phyloP scores from a whole-genome alignment of 1,284 basidiomycete genomes.

The Irpex lacteus region DNA sequence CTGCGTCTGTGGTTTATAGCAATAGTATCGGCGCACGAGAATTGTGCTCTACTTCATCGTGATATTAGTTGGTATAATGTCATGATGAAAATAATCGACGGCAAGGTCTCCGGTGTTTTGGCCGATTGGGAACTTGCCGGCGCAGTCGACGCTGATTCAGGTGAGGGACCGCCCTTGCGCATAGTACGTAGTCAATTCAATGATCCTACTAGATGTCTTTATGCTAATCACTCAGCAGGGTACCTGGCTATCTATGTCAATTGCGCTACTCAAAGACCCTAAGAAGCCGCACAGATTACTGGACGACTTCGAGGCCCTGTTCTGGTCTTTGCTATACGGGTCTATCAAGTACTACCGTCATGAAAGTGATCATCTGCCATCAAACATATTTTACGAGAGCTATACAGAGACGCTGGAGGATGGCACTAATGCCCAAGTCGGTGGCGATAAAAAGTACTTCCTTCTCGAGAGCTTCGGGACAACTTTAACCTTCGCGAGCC shows the following conservation, averaged over 20 bases:
- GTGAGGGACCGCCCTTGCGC: not conserved
- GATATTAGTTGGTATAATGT: constrained; percentile 7
- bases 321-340: constrained; percentile 5
- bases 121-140: constrained; percentile 7
- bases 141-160: not conserved
- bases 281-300: not conserved
- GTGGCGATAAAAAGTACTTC: not conserved
- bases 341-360: not conserved
- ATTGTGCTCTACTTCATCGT: constrained; percentile 4
- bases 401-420: not conserved
- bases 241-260: constrained; percentile 6
- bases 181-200: not conserved
- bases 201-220: not conserved
- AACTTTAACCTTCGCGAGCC: not conserved
- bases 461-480: not conserved
- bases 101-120: not conserved
- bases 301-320: constrained; percentile 6
- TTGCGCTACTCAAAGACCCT: not conserved
- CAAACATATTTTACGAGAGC: not conserved
- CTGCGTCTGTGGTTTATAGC: not conserved
- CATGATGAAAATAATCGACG: not conserved
- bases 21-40: not conserved
- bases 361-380: not conserved
- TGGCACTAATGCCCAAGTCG: not conserved
- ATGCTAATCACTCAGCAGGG: not conserved